Percentiles rank a stretch among this genome's conserved stretches.
phyloP scores from a whole-genome alignment of 176 grass and related monocot genomes.

The Dendrocalamus sinicus region DNA sequence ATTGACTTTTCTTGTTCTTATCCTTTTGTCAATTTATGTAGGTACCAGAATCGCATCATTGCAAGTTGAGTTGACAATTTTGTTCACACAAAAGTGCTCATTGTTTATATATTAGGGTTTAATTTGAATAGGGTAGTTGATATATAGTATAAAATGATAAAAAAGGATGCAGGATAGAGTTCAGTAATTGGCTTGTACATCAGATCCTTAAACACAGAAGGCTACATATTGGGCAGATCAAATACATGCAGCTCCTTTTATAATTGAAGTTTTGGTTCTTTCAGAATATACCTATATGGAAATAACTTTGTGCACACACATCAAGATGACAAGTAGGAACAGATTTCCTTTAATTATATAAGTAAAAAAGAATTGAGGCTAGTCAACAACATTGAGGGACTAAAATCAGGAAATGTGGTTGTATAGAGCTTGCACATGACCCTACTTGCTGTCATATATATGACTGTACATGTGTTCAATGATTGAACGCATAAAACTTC shows the following conservation, averaged over 20 bases:
- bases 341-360: neutral
- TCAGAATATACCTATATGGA: neutral
- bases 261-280: neutral
- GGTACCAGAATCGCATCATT: conserved; percentile 20
- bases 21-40: neutral
- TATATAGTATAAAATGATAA: conserved; percentile 1
- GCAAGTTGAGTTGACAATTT: neutral
- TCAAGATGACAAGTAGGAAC: neutral
- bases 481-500: conserved; percentile 23
- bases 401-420: conserved; percentile 10
- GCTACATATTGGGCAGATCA: neutral
- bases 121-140: neutral
- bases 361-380: neutral
- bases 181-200: neutral
- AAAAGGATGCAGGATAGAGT: neutral
- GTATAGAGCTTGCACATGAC: conserved; percentile 9
- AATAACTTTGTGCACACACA: neutral
- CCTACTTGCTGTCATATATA: conserved; percentile 24
- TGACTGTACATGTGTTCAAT: conserved; percentile 39
- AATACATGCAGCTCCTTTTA: neutral
- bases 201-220: neutral
- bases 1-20: neutral
- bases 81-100: neutral
- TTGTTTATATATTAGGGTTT: neutral
- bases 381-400: neutral